Evolutionary conservation across 176 grass and related monocot genomes (phyloP), one percentile per base, ranked within the genome.

Genomic region (Avena insularis): DNA sequence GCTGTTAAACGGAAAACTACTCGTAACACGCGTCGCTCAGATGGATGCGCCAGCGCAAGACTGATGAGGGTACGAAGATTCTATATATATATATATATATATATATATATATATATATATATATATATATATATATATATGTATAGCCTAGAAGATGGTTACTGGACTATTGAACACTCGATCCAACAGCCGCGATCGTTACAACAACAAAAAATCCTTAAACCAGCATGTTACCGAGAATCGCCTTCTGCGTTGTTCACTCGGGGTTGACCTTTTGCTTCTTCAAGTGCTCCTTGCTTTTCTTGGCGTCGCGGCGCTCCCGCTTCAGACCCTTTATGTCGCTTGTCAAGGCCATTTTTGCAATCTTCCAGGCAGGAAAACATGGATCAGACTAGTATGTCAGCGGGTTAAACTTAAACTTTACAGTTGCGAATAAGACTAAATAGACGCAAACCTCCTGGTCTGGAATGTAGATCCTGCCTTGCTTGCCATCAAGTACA

Each of bases 321-420:
- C 92, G 95, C 85, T 94, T 96, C 62, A 98, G 78, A 12, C 90
- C 97, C 82, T 93, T 98, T 15, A 96, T 27, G 16, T 90, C n/a
- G 19, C 54, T 19, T 40, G 53, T 36, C 13, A 82, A 15, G 79
- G 74, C 48, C 89, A 96, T 74, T 85, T 90, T 87, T 9, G 85
- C 86, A 86, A 95, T 77, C 95, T 98, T 83, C 14, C 13, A 77
- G 27, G 23, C 8, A 56, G 86, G 54, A 87, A 86, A 47, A 9
- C 5, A 43, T 63, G 15, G 69, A 60, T 75, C 66, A n/a, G 84
- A 27, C 33, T 65, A 91, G 48, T 25, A 86, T 56, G 38, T 40
- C 38, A 40, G 12, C 21, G 73, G 23, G 21, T 13, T 17, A 80
- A 77, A 55, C 15, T 73, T 16, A 9, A 43, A 33, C 6, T 87